Percentiles rank a stretch among this genome's conserved stretches.
Evolutionary conservation across 1,139 yeast genomes (phyloP).

Genomic region (Yamadazyma atmosphaerica): DNA sequence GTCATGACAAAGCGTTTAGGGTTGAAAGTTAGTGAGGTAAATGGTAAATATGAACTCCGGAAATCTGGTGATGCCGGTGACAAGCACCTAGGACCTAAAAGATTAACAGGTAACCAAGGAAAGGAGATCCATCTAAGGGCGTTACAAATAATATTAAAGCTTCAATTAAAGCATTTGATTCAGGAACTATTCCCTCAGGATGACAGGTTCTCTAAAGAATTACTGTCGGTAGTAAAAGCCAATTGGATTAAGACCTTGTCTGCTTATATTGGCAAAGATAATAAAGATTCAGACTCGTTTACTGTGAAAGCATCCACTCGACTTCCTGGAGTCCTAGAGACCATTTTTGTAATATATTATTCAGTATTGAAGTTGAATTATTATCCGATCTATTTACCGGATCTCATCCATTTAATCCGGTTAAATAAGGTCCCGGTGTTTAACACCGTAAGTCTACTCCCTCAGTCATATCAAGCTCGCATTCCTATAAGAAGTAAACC

Average conservation of each 20-base stretch:
- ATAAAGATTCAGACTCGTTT: constrained; percentile 11
- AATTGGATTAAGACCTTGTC: constrained; percentile 50
- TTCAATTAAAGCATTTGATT: constrained; percentile 39
- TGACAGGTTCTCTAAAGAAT: constrained; percentile 17
- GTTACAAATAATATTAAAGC: constrained; percentile 54
- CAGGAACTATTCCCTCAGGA: constrained; percentile 18
- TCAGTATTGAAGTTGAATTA: constrained; percentile 33
- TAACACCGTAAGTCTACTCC: constrained; percentile 27
- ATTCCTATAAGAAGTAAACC: constrained; percentile 4
- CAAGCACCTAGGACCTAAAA: constrained; percentile 16
- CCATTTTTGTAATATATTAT: constrained; percentile 38
- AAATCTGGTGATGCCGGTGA: constrained; percentile 27
- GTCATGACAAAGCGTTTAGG: constrained; percentile 58
- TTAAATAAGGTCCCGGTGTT: constrained; percentile 40
- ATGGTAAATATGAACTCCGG: constrained; percentile 39
- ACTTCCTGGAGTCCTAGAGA: constrained; percentile 27
- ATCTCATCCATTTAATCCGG: constrained; percentile 30
- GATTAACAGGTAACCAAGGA: constrained; percentile 56
- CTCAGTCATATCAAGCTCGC: not conserved
- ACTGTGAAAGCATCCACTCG: constrained; percentile 16
- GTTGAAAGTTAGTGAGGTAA: constrained; percentile 15
- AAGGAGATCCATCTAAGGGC: constrained; percentile 46
- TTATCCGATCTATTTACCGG: constrained; percentile 38
- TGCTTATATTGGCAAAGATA: constrained; percentile 10
- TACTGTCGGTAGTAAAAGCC: constrained; percentile 44